Evolutionary conservation across 768 basidiomycete genomes (phyloP).

Genomic region (Xanthoconium purpureum): DNA sequence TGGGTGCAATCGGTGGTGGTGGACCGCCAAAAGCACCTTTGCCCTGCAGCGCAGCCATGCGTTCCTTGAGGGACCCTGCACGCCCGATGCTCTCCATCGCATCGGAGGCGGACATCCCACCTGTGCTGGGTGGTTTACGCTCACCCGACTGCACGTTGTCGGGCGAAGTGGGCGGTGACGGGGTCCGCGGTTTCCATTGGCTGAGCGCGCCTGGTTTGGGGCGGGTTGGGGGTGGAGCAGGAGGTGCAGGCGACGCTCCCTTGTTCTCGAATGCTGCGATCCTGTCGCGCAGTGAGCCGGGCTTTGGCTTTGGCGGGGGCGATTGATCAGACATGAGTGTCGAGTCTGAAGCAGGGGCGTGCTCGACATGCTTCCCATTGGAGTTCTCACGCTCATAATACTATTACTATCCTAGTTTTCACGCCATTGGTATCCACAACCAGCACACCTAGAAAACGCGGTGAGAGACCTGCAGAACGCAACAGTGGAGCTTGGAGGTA

Average conservation of each 20-base stretch:
- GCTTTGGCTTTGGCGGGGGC: constrained; percentile 59
- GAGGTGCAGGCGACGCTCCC: constrained; percentile 30
- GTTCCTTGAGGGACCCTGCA: constrained; percentile 81
- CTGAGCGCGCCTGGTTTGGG: constrained; percentile 59
- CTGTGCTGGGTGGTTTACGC: constrained; percentile 24
- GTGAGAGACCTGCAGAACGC: not conserved
- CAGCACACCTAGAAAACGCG: constrained; percentile 46
- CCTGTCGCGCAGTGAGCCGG: constrained; percentile 79
- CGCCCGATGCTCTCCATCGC: constrained; percentile 83
- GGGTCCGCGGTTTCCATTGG: constrained; percentile 68
- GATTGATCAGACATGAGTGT: constrained; percentile 58
- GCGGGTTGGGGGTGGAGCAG: constrained; percentile 32
- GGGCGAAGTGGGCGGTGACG: constrained; percentile 42
- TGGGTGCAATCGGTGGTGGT: constrained; percentile 47
- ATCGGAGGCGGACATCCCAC: constrained; percentile 78
- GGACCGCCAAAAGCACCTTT: constrained; percentile 69
- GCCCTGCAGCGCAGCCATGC: constrained; percentile 92
- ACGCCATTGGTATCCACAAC: constrained; percentile 66
- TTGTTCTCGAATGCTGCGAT: constrained; percentile 84
- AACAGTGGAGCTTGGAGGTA: constrained; percentile 14
- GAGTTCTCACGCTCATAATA: constrained; percentile 25
- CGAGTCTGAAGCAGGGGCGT: constrained; percentile 10
- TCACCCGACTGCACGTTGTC: constrained; percentile 15
- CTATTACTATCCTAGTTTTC: constrained; percentile 46
- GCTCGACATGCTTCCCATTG: constrained; percentile 15